phyloP scores from a whole-genome alignment of 768 basidiomycete species.

The Boletus bicolor region DNA sequence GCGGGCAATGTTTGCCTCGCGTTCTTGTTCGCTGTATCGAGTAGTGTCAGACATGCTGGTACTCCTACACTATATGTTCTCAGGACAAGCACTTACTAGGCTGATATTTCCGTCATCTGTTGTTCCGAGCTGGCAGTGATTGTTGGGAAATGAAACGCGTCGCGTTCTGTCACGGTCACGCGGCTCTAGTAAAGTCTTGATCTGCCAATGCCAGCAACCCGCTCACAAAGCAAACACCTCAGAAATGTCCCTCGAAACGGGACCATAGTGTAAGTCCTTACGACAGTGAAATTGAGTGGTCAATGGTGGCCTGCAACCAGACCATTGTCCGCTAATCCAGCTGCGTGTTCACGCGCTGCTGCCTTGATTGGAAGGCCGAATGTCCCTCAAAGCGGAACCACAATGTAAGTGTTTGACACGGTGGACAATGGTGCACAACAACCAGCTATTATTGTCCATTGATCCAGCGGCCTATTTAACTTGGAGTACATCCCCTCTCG shows the following conservation, averaged over 20 bases:
- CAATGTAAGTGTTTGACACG: background rate
- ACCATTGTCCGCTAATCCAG: background rate
- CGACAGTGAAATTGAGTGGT: background rate
- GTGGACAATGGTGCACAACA: background rate
- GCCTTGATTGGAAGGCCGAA: background rate
- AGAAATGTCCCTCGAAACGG: background rate
- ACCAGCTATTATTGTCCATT: background rate
- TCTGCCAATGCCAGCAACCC: too few species aligned
- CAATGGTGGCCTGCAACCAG: background rate
- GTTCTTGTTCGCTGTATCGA: slow-evolving; percentile 55
- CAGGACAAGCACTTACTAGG: slow-evolving; percentile 42
- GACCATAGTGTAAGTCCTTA: background rate
- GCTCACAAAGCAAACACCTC: too few species aligned
- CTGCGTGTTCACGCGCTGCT: too few species aligned
- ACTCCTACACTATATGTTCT: background rate
- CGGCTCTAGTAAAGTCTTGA: too few species aligned
- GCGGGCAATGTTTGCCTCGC: slow-evolving; percentile 78
- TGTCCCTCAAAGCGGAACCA: background rate
- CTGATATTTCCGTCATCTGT: slow-evolving; percentile 44
- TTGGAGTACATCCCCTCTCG: background rate
- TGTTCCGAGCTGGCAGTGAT: background rate
- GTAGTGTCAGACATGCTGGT: background rate
- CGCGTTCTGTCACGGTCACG: slow-evolving; percentile 33
- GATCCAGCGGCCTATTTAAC: background rate
- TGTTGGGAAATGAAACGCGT: slow-evolving; percentile 21